phyloP scores from a whole-genome alignment of 179 eudicot genomes.

The Amaranthus tricolor region DNA sequence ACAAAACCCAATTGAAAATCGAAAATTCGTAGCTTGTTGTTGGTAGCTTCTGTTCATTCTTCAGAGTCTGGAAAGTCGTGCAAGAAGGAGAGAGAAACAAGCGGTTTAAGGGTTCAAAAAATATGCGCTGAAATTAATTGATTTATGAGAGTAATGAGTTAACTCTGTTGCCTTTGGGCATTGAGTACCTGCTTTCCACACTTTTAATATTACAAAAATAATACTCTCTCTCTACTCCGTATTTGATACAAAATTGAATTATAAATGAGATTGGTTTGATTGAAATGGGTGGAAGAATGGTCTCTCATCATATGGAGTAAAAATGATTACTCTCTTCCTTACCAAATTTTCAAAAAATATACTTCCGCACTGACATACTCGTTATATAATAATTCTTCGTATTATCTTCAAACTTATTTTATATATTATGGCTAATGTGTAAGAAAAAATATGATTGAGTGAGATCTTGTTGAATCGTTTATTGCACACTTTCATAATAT shows the following conservation, averaged over 20 bases:
- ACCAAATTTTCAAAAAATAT: too few species aligned
- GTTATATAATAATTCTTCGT: too few species aligned
- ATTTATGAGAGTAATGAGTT: conserved; percentile 20
- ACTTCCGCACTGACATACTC: too few species aligned
- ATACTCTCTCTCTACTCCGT: too few species aligned
- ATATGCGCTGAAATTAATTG: conserved; percentile 23
- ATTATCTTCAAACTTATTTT: too few species aligned
- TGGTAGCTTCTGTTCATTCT: conserved; percentile 29
- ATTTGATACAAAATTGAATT: neutral
- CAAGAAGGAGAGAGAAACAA: conserved; percentile 21
- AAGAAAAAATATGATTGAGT: too few species aligned
- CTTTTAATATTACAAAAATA: neutral
- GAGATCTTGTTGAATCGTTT: too few species aligned
- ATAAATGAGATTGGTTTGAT: neutral
- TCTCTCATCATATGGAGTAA: neutral
- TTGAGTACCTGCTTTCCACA: neutral
- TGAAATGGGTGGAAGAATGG: conserved; percentile 14
- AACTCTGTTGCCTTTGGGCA: conserved; percentile 11
- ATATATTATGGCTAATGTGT: too few species aligned
- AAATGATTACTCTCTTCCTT: too few species aligned
- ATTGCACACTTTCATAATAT: too few species aligned
- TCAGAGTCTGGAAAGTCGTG: conserved; percentile 32
- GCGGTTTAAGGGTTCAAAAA: conserved; percentile 36
- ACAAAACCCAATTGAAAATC: conserved; percentile 12
- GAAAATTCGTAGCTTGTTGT: conserved; percentile 27